Evolutionary conservation across 1,284 basidiomycete genomes (phyloP).

Genomic region (Pyrrhoderma lamaoense): DNA sequence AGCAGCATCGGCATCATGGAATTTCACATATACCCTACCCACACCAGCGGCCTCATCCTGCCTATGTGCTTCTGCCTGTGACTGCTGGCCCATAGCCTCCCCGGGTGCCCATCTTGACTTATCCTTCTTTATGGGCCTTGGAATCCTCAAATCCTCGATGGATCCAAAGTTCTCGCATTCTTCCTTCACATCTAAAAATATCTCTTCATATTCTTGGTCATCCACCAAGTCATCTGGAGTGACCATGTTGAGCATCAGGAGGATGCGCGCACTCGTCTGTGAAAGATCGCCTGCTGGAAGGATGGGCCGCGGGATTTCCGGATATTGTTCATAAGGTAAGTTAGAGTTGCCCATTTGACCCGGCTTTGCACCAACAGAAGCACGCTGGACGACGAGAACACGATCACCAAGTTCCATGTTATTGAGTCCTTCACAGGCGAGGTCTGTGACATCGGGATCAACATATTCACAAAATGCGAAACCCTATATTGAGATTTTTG

Average conservation of each 20-base stretch:
- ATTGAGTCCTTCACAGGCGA: slow-evolving; percentile 93
- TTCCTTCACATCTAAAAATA: slow-evolving; percentile 91
- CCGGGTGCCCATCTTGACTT: slow-evolving; percentile 70
- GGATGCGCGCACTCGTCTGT: slow-evolving; percentile 63
- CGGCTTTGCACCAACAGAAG: slow-evolving; percentile 84
- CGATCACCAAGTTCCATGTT: slow-evolving; percentile 98
- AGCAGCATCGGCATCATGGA: slow-evolving; percentile 53
- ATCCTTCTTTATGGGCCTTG: slow-evolving; percentile 81
- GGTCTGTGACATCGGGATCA: slow-evolving; percentile 83
- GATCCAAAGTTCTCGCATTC: slow-evolving; percentile 82
- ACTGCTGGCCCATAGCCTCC: slow-evolving; percentile 53
- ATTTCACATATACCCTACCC: slow-evolving; percentile 91
- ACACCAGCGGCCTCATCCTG: slow-evolving; percentile 86
- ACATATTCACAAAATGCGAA: slow-evolving; percentile 99
- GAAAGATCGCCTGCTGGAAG: slow-evolving; percentile 69
- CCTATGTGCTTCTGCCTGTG: slow-evolving; percentile 57
- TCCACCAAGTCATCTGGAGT: slow-evolving; percentile 87
- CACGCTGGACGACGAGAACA: slow-evolving; percentile 94
- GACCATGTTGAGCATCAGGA: slow-evolving; percentile 99
- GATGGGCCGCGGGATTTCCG: slow-evolving; percentile 74
- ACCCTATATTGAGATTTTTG: slow-evolving; percentile 54
- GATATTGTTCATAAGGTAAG: slow-evolving; percentile 64
- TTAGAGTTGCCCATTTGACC: slow-evolving; percentile 52
- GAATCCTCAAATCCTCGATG: slow-evolving; percentile 84
- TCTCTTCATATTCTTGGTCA: slow-evolving; percentile 90